Evolutionary conservation across 192 early-diverging fungal species (phyloP).

Genomic region (Gigaspora rosea): DNA sequence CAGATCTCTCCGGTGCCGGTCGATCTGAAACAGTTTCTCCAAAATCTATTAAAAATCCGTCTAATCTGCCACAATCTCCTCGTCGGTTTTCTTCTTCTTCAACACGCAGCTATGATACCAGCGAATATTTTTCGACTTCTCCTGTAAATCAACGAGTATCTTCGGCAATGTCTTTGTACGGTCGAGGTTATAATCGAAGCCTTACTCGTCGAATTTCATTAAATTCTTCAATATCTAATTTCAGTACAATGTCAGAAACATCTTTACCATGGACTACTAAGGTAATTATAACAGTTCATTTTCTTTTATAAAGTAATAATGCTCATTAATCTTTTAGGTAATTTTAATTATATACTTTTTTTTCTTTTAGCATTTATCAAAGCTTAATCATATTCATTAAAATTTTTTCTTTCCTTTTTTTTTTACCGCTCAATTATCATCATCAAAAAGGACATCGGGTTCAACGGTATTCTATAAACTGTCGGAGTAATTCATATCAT

Average conservation of each 20-base stretch:
- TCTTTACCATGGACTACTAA: slow-evolving; percentile 62
- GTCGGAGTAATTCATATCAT: slow-evolving; percentile 38
- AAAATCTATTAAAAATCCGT: no score
- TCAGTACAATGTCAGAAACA: slow-evolving; percentile 53
- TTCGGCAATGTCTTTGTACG: slow-evolving; percentile 24
- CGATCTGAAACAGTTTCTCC: no score
- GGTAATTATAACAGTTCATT: slow-evolving; percentile 4
- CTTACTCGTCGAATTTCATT: slow-evolving; percentile 22
- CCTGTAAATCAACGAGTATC: slow-evolving; percentile 25
- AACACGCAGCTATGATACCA: slow-evolving; percentile 26
- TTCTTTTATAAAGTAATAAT: not conserved
- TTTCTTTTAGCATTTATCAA: not conserved
- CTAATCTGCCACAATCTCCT: not conserved
- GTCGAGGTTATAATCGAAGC: not conserved
- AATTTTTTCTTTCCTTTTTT: not conserved
- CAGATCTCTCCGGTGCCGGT: no score
- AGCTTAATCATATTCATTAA: not conserved
- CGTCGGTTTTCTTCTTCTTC: slow-evolving; percentile 30
- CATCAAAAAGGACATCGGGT: slow-evolving; percentile 65
- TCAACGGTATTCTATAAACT: slow-evolving; percentile 65
- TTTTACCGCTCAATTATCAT: not conserved
- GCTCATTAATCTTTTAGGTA: not conserved
- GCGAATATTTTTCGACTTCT: slow-evolving; percentile 4
- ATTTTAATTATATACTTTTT: slow-evolving; percentile 4
- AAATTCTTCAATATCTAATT: slow-evolving; percentile 39